Evolutionary conservation across 495 filamentous ascomycete genomes (phyloP).

Genomic region (Penicillium samsonianum): DNA sequence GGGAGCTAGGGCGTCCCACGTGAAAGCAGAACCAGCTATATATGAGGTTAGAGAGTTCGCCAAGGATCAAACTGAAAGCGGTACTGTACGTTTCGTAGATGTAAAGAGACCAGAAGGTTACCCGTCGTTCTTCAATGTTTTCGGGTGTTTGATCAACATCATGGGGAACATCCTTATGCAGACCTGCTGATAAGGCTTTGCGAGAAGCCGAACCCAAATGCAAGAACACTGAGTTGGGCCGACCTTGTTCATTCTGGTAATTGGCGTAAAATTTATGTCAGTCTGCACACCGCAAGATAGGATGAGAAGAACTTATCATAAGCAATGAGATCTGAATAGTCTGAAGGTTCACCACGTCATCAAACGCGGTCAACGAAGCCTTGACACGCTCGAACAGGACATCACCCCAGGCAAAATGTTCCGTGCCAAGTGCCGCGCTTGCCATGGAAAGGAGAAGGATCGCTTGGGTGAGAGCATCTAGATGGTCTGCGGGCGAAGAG

Average conservation of each 20-base stretch:
- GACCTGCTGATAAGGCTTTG: slow-evolving; percentile 44
- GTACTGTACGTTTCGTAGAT: slow-evolving; percentile 42
- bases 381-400: slow-evolving; percentile 44
- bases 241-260: slow-evolving; percentile 45
- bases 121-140: slow-evolving; percentile 37
- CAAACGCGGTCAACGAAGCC: slow-evolving; percentile 31
- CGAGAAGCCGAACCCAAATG: slow-evolving; percentile 40
- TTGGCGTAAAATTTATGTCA: slow-evolving; percentile 33
- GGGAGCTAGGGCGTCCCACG: slow-evolving; percentile 40
- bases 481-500: slow-evolving; percentile 19
- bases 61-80: background rate
- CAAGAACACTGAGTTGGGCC: slow-evolving; percentile 47
- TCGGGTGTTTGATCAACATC: slow-evolving; percentile 28
- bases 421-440: slow-evolving; percentile 34
- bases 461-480: slow-evolving; percentile 30
- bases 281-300: background rate
- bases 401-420: slow-evolving; percentile 43
- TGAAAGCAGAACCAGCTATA: slow-evolving; percentile 48
- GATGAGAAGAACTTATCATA: slow-evolving; percentile 41
- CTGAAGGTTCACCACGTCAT: slow-evolving; percentile 48
- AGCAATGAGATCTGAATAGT: slow-evolving; percentile 45
- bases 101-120: slow-evolving; percentile 47
- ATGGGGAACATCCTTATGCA: slow-evolving; percentile 44
- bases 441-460: slow-evolving; percentile 39
- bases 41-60: background rate